Evolutionary conservation across 352 stramenopile genomes (phyloP), one percentile per base, ranked within the genome.

Genomic region (Globisporangium acanthophoron): DNA sequence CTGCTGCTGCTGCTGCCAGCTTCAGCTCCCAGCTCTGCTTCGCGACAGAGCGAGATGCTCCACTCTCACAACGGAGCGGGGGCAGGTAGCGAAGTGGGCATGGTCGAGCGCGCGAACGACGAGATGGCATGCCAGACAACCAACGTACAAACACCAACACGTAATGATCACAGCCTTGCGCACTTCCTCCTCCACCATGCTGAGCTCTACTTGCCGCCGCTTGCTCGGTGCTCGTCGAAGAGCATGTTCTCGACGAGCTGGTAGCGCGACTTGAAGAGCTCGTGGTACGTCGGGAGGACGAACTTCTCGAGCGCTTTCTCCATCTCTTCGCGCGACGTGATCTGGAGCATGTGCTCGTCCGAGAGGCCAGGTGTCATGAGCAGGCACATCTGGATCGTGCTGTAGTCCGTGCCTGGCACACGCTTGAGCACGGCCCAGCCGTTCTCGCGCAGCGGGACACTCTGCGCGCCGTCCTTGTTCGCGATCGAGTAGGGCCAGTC

Each of bases 171-270:
- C 45, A 29, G 21, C 21, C 21, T 52, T 33, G 20, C 21, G 16
- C 4, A 29, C 20, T 40, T 40, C 13, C 3, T 21, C 2, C 13
- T 53, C 12, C 29, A 21, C 4, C 1, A n/a, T 41, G 24, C 11
- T n/a, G 0, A 9, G 27, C 12, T 49, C n/a, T 37, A 24, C 27
- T 40, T 53, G 18, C 29, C 37, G 48, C 20, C 5, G 29, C 27
- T 12, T 33, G 31, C 18, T 3, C 39, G 21, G 0, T 58, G 43
- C 21, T 55, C 40, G 49, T 66, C 60, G 4, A 66, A 20, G 24
- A 62, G 49, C 29, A 49, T 8, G 50, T 66, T 66, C 55, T 66
- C 60, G 33, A 66, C 9, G 12, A 66, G n/a, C 37, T 66, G 60
- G 27, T 66, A 48, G 20, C 46, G 45, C 40, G 21, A 29, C 18